Evolutionary conservation across 768 basidiomycete genomes (phyloP), one percentile per base, ranked within the genome.

Genomic region (Naganishia vaughanmartiniae): DNA sequence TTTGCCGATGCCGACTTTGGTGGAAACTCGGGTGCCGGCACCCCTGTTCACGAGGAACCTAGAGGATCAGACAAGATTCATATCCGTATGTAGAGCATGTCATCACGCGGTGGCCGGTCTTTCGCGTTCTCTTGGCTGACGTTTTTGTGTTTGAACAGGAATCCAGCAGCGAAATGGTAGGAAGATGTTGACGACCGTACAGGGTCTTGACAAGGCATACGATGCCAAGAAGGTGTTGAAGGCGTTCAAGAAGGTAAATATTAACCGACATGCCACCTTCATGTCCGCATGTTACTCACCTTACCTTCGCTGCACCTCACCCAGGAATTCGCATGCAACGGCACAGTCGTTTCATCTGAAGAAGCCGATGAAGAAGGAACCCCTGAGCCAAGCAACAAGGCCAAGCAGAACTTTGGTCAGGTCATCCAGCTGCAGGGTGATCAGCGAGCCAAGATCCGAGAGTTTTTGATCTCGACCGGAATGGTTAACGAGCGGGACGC

Each of bases 371-470:
- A 74, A 24, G 77, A 77, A 30, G 76, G 75, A 28, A 73, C 74
- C 24, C 70, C 75, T 2, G 69, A 67, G 45, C 69, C 74, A n/a
- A 70, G 65, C 39, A 67, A 60, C 51, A 73, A 73, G 55, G 91
- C 93, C 66, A 92, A 96, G 83, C 91, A 91, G 81, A 92, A 93
- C 84, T 88, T 92, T 84, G 96, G 96, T 69, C 87, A 93, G 84
- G 92, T 99, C 81, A 92, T 99, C 78, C 96, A 99, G 84, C 89
- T 99, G 74, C 96, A 98, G 82, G 96, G 96, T 72, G 96, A 99
- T 83, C 96, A 99, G 83, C 87, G 96, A 65, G 82, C 85, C 80
- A 93, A 94, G 86, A 95, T 97, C 74, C 87, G 87, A 66, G 87
- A 84, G 58, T 97, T 97, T 86, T 88, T 99, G 75, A 84, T 85